Base-by-base conservation (phyloP, 176 grass and related monocot species). In the Carex parvula region DNA sequence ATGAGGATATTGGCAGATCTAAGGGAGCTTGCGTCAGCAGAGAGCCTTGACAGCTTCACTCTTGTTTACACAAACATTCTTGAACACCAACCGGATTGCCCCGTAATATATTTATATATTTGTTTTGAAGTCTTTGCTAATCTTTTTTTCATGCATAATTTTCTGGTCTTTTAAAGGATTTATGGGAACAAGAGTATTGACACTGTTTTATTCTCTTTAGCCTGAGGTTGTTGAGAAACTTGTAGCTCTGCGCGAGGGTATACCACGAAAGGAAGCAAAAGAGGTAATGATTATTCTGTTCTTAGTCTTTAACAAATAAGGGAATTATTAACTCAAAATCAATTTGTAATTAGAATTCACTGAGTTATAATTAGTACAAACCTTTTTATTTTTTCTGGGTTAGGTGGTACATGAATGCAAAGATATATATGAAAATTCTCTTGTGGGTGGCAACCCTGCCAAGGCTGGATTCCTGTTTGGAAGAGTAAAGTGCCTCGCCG, bases 391-490 rank as follows among this genome's bases (percentile, higher is more conserved):
- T 88, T 24, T 53, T 75, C 6, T 26, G 46, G 71, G 3, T 89
- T 91, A 99, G 97, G 97, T 99, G 83, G 90, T 99, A 86, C 91
- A 96, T 92, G 97, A 96, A 83, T 99, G 97, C 85, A 96, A 92
- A 88, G 91, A 95, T 57, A 94, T 99, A 86, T 99, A 94, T 20
- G 97, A 99, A 67, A 88, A 91, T 60, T 91, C 97, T 13, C 90
- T 94, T 1, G 87, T 92, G 29, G 88, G 91, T 85, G 93, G 93
- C 65, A 94, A 94, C 81, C 91, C 93, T 74, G 84, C 82, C 22
- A 96, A 96, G 79, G 83, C 90, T 2, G 97, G 93, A 67, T 99
- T 99, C 66, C 85, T 99, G 63, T 99, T 96, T 85, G 90, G 93
- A 82, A 92, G 85, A 91, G 88, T 99, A 30, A 99, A 99, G 78